Percentiles rank a stretch among this genome's conserved stretches.
Conservation (phyloP, 768 basidiomycete genomes). For the Mycena venus region DNA sequence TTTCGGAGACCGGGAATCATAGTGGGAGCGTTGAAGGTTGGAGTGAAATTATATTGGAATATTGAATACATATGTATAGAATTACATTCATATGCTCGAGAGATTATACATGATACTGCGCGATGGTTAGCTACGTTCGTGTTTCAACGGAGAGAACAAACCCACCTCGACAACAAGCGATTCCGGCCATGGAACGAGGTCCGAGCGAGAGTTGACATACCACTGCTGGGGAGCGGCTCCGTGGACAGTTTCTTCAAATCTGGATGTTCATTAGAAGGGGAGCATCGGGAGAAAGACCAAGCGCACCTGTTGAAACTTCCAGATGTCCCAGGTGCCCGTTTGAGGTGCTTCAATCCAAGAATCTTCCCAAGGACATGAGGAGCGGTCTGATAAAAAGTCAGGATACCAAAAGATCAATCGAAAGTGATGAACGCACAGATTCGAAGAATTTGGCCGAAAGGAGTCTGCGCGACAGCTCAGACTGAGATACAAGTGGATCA, state of each 20-base stretch:
- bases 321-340: constrained; percentile 51
- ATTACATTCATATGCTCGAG: neutral
- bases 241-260: constrained; percentile 54
- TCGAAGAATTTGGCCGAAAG: constrained; percentile 57
- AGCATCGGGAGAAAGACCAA: neutral
- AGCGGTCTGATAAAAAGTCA: constrained; percentile 50
- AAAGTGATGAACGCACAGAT: constrained; percentile 40
- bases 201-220: constrained; percentile 48
- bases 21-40: too few species aligned
- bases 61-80: neutral
- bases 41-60: neutral
- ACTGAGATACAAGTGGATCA: neutral
- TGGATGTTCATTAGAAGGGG: constrained; percentile 18
- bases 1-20: too few species aligned
- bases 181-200: constrained; percentile 58
- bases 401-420: neutral
- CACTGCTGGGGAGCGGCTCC: constrained; percentile 31
- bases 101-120: constrained; percentile 16
- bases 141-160: neutral
- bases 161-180: constrained; percentile 56
- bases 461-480: constrained; percentile 35
- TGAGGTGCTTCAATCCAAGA: constrained; percentile 57
- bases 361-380: constrained; percentile 59
- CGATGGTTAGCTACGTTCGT: neutral
- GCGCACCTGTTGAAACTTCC: constrained; percentile 56